Evolutionary conservation across 345 rosid species (phyloP).

Genomic region (Salix exigua): DNA sequence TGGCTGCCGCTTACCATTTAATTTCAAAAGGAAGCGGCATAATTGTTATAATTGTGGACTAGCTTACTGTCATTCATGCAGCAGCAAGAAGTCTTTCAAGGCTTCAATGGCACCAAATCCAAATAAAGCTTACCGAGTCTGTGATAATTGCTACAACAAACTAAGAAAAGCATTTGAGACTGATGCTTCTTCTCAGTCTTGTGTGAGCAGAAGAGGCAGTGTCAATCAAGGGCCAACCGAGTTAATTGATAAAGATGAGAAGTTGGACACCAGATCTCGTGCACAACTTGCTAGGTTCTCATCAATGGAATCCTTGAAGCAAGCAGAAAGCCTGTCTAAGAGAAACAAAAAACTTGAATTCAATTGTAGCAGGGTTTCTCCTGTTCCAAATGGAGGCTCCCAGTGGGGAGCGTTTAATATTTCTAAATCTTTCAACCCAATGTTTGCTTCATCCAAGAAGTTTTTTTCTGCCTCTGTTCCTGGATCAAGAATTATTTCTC

Average conservation of each 20-base stretch:
- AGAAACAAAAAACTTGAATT: conserved; percentile 87
- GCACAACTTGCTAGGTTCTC: conserved; percentile 81
- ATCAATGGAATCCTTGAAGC: conserved; percentile 80
- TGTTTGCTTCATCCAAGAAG: conserved; percentile 91
- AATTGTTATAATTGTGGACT: conserved; percentile 85
- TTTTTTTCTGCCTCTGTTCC: conserved; percentile 99
- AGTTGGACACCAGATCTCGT: conserved; percentile 69
- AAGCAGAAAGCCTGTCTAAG: conserved; percentile 63
- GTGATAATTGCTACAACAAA: conserved; percentile 83
- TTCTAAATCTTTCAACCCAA: conserved; percentile 77
- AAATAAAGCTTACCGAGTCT: conserved; percentile 83
- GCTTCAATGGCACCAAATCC: conserved; percentile 99
- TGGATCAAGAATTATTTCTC: conserved; percentile 95
- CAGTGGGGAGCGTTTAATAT: conserved; percentile 80
- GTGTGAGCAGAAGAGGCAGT: conserved; percentile 73
- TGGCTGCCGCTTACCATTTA: conserved; percentile 91
- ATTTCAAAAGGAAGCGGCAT: conserved; percentile 77
- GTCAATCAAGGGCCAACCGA: conserved; percentile 56
- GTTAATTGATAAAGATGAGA: conserved; percentile 67
- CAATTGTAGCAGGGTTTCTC: conserved; percentile 94
- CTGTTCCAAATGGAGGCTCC: conserved; percentile 81
- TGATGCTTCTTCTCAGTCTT: conserved; percentile 63
- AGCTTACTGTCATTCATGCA: conserved; percentile 92
- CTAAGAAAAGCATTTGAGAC: conserved; percentile 67
- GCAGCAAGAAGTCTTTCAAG: conserved; percentile 78